Evolutionary conservation across 139 green algal species (phyloP).

Genomic region (Chlamydomonas schloesseri): DNA sequence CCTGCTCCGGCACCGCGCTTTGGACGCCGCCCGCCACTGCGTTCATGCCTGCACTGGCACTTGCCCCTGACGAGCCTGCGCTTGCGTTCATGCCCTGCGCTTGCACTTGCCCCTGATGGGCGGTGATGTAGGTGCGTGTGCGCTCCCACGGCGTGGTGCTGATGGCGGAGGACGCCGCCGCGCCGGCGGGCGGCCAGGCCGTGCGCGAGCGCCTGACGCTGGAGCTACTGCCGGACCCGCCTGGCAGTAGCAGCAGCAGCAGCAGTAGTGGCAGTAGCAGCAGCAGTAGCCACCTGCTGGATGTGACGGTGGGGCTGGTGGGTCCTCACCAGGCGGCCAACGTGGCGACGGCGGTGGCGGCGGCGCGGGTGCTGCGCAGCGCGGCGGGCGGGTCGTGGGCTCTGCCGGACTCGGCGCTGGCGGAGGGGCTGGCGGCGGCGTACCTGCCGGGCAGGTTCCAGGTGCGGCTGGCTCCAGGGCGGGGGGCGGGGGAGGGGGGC

Average conservation of each 20-base stretch:
- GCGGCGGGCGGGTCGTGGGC: constrained; percentile 44
- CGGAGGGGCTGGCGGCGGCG: constrained; percentile 58
- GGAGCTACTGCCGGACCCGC: background rate
- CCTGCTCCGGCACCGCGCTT: no score
- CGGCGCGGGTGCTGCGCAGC: constrained; percentile 57
- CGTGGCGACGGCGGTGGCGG: constrained; percentile 70
- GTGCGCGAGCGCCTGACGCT: background rate
- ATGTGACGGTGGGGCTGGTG: constrained; percentile 62
- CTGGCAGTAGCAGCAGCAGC: background rate
- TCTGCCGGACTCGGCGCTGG: constrained; percentile 48
- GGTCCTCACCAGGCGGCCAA: constrained; percentile 81
- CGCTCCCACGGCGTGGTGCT: background rate
- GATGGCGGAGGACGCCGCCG: background rate
- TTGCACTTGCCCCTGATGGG: no score
- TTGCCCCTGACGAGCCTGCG: no score
- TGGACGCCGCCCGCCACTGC: no score
- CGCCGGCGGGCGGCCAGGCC: background rate
- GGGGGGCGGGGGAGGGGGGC: background rate
- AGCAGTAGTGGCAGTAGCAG: constrained; percentile 22
- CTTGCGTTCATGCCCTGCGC: no score
- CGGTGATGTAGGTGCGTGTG: background rate
- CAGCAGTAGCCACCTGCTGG: background rate
- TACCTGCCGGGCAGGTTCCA: constrained; percentile 80
- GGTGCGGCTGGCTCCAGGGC: constrained; percentile 57
- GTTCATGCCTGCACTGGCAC: no score